Evolutionary conservation across 2,329 filamentous ascomycete species (phyloP).

Genomic region (Cordyceps cateniannulata): DNA sequence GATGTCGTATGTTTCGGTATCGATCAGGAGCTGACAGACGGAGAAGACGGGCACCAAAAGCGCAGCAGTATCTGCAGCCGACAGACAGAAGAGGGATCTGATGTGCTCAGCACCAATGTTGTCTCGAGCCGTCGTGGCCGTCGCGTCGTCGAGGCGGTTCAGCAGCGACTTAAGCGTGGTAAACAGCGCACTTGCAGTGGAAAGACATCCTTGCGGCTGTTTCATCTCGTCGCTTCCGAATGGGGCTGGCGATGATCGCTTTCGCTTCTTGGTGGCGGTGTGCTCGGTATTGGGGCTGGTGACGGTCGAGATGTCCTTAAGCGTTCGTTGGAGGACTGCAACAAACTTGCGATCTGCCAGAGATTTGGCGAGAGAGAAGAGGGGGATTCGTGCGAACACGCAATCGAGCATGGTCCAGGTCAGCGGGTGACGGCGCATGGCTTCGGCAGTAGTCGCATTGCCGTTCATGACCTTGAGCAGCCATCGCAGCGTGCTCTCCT

Average conservation of each 20-base stretch:
- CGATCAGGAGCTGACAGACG: constrained; percentile 36
- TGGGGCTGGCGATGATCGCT: constrained; percentile 31
- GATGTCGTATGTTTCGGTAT: constrained; percentile 24
- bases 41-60: constrained; percentile 40
- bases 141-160: constrained; percentile 33
- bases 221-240: constrained; percentile 37
- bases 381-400: constrained; percentile 58
- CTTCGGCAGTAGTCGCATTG: constrained; percentile 39
- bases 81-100: constrained; percentile 47
- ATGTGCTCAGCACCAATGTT: constrained; percentile 52
- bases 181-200: constrained; percentile 43
- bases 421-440: constrained; percentile 47
- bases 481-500: constrained; percentile 55
- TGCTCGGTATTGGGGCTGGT: constrained; percentile 20
- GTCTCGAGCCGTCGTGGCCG: constrained; percentile 32
- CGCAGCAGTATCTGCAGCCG: constrained; percentile 40
- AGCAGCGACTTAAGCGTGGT: constrained; percentile 39
- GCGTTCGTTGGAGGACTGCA: constrained; percentile 55
- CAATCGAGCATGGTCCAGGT: constrained; percentile 57
- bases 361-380: constrained; percentile 62
- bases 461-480: constrained; percentile 56
- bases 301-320: constrained; percentile 49
- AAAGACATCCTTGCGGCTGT: constrained; percentile 34
- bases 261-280: constrained; percentile 35
- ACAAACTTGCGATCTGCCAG: constrained; percentile 66